Conservation (phyloP, 495 filamentous ascomycete species). For the Xylaria castorea region DNA sequence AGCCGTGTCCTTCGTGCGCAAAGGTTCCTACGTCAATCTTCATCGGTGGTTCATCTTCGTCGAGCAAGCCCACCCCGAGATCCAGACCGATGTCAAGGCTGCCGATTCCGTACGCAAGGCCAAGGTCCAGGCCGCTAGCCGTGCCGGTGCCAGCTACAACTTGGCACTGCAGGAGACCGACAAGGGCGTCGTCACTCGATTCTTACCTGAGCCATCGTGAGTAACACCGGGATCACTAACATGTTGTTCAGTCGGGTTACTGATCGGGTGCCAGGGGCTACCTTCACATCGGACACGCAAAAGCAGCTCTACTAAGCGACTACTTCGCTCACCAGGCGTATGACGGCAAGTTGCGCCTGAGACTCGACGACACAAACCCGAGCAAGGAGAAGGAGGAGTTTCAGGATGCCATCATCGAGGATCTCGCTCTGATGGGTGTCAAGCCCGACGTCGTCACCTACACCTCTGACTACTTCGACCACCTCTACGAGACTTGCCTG, state of each 20-base stretch:
- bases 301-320: slow-evolving; percentile 89
- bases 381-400: slow-evolving; percentile 93
- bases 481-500: slow-evolving; percentile 79
- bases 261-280: slow-evolving; percentile 63
- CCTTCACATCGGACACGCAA: slow-evolving; percentile 92
- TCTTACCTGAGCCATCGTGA: slow-evolving; percentile 94
- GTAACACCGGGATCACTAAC: slow-evolving; percentile 35
- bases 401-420: slow-evolving; percentile 85
- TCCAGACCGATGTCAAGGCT: slow-evolving; percentile 61
- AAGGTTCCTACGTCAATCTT: slow-evolving; percentile 77
- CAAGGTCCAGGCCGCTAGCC: slow-evolving; percentile 75
- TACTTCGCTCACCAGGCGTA: slow-evolving; percentile 93
- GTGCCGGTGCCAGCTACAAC: slow-evolving; percentile 88
- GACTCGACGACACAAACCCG: slow-evolving; percentile 95
- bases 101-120: slow-evolving; percentile 68
- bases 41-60: slow-evolving; percentile 89
- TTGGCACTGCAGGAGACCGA: slow-evolving; percentile 87
- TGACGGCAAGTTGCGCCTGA: slow-evolving; percentile 79
- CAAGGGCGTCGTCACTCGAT: slow-evolving; percentile 91
- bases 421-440: slow-evolving; percentile 85
- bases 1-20: slow-evolving; percentile 78
- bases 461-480: slow-evolving; percentile 90
- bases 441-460: slow-evolving; percentile 78
- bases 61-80: slow-evolving; percentile 78
- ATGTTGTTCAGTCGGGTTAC: slow-evolving; percentile 27